Percentiles rank a stretch among this genome's conserved stretches.
Evolutionary conservation across 345 rosid genomes (phyloP).

Genomic region (Gossypioides kirkii): DNA sequence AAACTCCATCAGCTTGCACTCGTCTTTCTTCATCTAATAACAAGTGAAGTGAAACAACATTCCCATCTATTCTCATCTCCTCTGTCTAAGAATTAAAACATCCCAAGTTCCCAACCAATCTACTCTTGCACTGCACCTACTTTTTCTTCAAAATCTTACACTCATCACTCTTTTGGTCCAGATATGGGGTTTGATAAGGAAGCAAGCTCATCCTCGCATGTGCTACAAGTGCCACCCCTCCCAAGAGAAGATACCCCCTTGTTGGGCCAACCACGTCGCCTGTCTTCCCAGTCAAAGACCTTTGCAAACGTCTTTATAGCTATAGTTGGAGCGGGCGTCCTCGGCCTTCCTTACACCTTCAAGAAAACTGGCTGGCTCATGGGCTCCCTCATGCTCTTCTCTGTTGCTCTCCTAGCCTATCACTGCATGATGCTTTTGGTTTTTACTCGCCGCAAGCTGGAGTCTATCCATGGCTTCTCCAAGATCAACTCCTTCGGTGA

Average conservation of each 20-base stretch:
- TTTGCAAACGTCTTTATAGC: constrained; percentile 72
- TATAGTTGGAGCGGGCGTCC: constrained; percentile 70
- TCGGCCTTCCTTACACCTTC: constrained; percentile 71
- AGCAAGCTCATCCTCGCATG: constrained; percentile 35
- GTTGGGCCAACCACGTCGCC: constrained; percentile 22
- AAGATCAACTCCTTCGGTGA: constrained; percentile 64
- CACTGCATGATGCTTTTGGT: constrained; percentile 76
- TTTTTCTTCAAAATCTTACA: not conserved
- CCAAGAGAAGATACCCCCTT: constrained; percentile 44
- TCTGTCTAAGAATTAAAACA: not conserved
- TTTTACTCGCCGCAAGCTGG: constrained; percentile 61
- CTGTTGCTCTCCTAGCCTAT: constrained; percentile 49
- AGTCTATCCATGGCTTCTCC: constrained; percentile 40
- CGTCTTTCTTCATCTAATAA: not conserved
- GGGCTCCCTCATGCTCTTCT: constrained; percentile 54
- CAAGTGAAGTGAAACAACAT: too few species aligned
- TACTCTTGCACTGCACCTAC: too few species aligned
- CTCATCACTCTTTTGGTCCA: not conserved
- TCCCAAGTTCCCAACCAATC: not conserved
- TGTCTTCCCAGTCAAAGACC: constrained; percentile 58
- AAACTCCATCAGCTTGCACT: not conserved
- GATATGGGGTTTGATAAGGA: constrained; percentile 27
- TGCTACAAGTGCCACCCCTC: constrained; percentile 17
- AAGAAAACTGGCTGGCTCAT: constrained; percentile 71
- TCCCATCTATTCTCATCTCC: not conserved